Conservation (phyloP, 805 yeast species). For the Saturnispora silvae region DNA sequence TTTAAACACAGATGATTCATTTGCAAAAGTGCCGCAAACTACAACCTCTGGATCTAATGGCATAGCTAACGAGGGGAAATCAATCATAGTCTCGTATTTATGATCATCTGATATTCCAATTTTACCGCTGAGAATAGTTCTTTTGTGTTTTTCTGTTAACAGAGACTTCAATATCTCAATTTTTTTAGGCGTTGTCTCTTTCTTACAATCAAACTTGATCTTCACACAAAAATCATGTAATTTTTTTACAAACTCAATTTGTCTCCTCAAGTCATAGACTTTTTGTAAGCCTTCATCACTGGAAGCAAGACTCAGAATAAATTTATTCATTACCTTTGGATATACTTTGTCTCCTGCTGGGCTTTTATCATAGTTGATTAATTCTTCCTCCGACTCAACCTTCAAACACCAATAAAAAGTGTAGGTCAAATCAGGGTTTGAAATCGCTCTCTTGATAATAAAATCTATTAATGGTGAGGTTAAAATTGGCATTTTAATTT, state of each 20-base stretch:
- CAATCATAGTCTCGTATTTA: slow-evolving; percentile 24
- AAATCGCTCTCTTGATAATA: slow-evolving; percentile 58
- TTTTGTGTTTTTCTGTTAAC: slow-evolving; percentile 41
- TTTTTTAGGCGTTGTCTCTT: slow-evolving; percentile 72
- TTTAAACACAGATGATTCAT: slow-evolving; percentile 79
- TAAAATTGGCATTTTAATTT: slow-evolving; percentile 4
- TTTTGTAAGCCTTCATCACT: slow-evolving; percentile 21
- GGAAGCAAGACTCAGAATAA: slow-evolving; percentile 18
- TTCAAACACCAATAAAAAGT: slow-evolving; percentile 86
- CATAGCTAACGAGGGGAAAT: slow-evolving; percentile 45
- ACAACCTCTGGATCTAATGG: slow-evolving; percentile 78
- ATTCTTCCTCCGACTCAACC: slow-evolving; percentile 72
- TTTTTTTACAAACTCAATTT: slow-evolving; percentile 57
- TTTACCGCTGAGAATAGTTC: slow-evolving; percentile 17
- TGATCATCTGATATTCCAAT: slow-evolving; percentile 10
- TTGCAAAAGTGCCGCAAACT: slow-evolving; percentile 68
- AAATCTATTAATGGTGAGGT: slow-evolving; percentile 59
- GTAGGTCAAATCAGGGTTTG: slow-evolving; percentile 61
- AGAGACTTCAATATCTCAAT: slow-evolving; percentile 55
- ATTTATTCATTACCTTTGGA: slow-evolving; percentile 22
- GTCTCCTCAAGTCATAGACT: slow-evolving; percentile 30
- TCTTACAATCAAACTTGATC: slow-evolving; percentile 43
- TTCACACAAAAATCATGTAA: slow-evolving; percentile 55
- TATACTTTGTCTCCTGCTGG: slow-evolving; percentile 12
- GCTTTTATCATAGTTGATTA: not conserved